Percentiles rank a stretch among this genome's conserved stretches.
phyloP scores from a whole-genome alignment of 768 basidiomycete species.

The Kwoniella newhampshirensis region DNA sequence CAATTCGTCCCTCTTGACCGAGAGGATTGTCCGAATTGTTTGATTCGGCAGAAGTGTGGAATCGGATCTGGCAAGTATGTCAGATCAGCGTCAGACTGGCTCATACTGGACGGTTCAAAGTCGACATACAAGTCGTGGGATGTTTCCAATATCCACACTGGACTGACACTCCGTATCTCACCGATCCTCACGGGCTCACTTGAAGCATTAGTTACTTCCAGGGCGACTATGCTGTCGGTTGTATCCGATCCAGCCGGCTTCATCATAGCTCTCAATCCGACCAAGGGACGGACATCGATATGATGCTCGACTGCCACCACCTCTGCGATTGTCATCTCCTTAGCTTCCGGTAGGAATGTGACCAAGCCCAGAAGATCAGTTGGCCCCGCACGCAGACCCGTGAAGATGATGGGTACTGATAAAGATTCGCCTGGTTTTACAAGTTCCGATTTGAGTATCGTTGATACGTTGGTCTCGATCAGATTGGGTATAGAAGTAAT shows the following conservation, averaged over 20 bases:
- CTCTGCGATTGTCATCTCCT: not conserved
- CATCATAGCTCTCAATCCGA: not conserved
- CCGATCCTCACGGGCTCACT: constrained; percentile 5
- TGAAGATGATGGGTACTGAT: constrained; percentile 61
- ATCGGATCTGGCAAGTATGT: not conserved
- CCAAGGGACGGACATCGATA: constrained; percentile 3
- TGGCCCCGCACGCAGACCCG: constrained; percentile 58
- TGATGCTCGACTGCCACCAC: not conserved
- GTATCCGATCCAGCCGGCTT: not conserved
- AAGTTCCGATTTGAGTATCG: constrained; percentile 17
- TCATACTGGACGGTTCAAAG: not conserved
- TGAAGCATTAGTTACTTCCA: constrained; percentile 12
- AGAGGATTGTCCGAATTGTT: constrained; percentile 9
- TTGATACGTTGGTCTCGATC: constrained; percentile 9
- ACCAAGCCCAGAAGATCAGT: constrained; percentile 14
- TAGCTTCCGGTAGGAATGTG: not conserved
- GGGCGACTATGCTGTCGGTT: not conserved
- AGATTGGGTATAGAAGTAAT: constrained; percentile 44
- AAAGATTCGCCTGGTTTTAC: constrained; percentile 60
- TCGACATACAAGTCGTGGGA: not conserved
- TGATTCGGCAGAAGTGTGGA: constrained; percentile 15
- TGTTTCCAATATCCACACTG: constrained; percentile 5
- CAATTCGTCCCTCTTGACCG: not conserved
- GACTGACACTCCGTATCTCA: constrained; percentile 8
- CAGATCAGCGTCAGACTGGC: not conserved